phyloP scores from a whole-genome alignment of 2,329 filamentous ascomycete species.

The Pseudogymnoascus sp. region DNA sequence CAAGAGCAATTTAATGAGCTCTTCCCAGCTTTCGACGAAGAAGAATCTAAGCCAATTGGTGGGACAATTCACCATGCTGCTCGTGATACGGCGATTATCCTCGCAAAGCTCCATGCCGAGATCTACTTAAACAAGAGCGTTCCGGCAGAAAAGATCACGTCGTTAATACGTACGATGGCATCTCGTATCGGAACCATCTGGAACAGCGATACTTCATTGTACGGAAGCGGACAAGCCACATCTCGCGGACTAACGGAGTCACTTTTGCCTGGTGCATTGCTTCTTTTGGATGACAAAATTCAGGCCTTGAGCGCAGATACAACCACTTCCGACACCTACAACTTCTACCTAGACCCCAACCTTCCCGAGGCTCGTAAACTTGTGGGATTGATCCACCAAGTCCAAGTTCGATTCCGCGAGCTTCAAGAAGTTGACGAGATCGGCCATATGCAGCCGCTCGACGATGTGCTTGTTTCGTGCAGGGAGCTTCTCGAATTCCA shows the following conservation, averaged over 20 bases:
- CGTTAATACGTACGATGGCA: constrained; percentile 25
- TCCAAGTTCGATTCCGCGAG: constrained; percentile 65
- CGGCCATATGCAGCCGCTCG: constrained; percentile 66
- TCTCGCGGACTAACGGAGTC: constrained; percentile 37
- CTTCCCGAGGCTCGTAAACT: constrained; percentile 68
- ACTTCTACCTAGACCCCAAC: constrained; percentile 85
- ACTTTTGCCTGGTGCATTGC: constrained; percentile 59
- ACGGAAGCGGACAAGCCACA: constrained; percentile 21
- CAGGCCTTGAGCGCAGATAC: constrained; percentile 37
- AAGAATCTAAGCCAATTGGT: constrained; percentile 19
- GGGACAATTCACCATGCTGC: constrained; percentile 14
- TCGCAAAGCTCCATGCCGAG: constrained; percentile 53
- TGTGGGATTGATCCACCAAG: constrained; percentile 59
- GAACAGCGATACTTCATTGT: constrained; percentile 12
- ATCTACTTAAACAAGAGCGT: constrained; percentile 27
- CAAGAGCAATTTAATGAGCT: constrained; percentile 70
- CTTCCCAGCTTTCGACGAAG: constrained; percentile 70
- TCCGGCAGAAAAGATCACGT: constrained; percentile 24
- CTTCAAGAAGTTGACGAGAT: constrained; percentile 63
- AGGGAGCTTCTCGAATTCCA: constrained; percentile 68
- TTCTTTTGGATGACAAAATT: constrained; percentile 58
- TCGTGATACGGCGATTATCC: constrained; percentile 40
- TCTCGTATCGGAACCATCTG: constrained; percentile 21
- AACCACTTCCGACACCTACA: constrained; percentile 51
- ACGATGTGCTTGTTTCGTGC: constrained; percentile 70